phyloP scores from a whole-genome alignment of 768 basidiomycete species.

The Boletus pseudopeckii region DNA sequence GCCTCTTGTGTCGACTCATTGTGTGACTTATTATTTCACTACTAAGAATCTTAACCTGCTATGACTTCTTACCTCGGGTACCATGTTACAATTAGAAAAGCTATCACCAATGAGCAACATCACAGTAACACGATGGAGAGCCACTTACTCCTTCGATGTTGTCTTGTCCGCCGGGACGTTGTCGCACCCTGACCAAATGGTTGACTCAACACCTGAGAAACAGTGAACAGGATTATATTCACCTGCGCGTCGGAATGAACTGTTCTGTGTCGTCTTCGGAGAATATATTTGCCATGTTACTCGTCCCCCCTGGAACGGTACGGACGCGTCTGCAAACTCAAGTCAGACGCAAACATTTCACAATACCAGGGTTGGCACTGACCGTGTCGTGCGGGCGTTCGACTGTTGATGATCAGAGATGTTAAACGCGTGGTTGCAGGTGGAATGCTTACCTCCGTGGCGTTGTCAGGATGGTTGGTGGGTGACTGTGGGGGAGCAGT shows the following conservation, averaged over 20 bases:
- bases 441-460: neutral
- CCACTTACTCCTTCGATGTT: constrained; percentile 44
- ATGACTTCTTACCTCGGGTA: neutral
- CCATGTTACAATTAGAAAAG: constrained; percentile 22
- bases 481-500: constrained; percentile 45
- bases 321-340: constrained; percentile 32
- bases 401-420: constrained; percentile 1
- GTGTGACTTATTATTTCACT: neutral
- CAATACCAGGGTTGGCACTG: constrained; percentile 14
- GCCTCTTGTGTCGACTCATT: neutral
- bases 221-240: constrained; percentile 7
- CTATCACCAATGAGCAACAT: constrained; percentile 13
- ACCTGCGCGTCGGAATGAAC: constrained; percentile 73
- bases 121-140: neutral
- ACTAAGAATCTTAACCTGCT: neutral
- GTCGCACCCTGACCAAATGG: constrained; percentile 47
- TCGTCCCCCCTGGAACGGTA: constrained; percentile 29
- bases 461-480: neutral
- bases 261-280: constrained; percentile 38
- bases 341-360: neutral
- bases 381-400: constrained; percentile 45
- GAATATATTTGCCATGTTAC: constrained; percentile 41
- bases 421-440: neutral
- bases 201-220: neutral
- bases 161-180: constrained; percentile 67